Evolutionary conservation across 1,284 basidiomycete genomes (phyloP).

Genomic region (Moesziomyces aphidis): DNA sequence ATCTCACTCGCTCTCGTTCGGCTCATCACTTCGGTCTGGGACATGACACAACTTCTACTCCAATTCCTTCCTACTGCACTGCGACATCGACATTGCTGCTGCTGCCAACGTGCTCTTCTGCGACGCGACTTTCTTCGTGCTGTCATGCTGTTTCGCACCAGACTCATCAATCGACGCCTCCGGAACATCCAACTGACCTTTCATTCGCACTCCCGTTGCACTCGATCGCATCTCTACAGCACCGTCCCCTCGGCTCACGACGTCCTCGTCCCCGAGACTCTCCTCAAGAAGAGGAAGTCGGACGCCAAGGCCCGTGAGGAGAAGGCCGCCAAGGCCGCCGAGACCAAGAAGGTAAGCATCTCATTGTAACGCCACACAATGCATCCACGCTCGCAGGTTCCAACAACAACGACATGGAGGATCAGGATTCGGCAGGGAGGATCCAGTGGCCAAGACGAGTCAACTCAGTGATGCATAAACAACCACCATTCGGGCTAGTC

Average conservation of each 20-base stretch:
- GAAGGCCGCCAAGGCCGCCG: slow-evolving; percentile 84
- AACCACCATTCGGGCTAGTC: slow-evolving; percentile 63
- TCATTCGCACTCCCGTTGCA: too few species aligned
- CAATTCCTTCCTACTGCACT: neutral
- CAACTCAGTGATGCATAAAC: slow-evolving; percentile 60
- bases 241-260: slow-evolving; percentile 64
- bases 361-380: neutral
- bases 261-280: slow-evolving; percentile 67
- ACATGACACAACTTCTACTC: neutral
- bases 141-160: neutral
- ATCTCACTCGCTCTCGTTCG: too few species aligned
- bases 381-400: slow-evolving; percentile 82
- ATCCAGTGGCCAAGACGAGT: neutral
- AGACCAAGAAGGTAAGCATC: slow-evolving; percentile 86
- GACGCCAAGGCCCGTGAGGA: slow-evolving; percentile 98
- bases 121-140: neutral
- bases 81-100: neutral
- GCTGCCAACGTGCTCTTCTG: neutral
- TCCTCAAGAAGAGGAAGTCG: slow-evolving; percentile 86
- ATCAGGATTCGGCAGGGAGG: neutral
- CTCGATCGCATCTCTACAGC: slow-evolving; percentile 28
- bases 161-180: neutral
- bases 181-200: slow-evolving; percentile 9
- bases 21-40: too few species aligned
- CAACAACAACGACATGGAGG: slow-evolving; percentile 79